A percentile compares a stretch with the other conserved stretches of the same genome.
Conservation (phyloP, 768 basidiomycete species). For the Wakefieldia striispora region DNA sequence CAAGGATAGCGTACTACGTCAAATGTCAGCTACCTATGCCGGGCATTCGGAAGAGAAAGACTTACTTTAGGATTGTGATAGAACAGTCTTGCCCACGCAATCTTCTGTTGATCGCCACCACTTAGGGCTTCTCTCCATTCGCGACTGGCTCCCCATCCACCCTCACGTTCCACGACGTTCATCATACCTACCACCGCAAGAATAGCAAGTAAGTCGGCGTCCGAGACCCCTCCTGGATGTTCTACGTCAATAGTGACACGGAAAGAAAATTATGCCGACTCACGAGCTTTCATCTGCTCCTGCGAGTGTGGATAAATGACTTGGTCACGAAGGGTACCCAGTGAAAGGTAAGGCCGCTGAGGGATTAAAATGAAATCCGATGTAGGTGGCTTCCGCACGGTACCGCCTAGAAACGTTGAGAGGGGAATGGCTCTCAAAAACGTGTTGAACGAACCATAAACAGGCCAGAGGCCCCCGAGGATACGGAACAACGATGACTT, state of each 20-base stretch:
- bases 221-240: constrained; percentile 63
- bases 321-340: constrained; percentile 93
- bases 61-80: constrained; percentile 90
- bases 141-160: constrained; percentile 88
- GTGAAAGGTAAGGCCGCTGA: constrained; percentile 91
- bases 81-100: constrained; percentile 95
- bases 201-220: constrained; percentile 69
- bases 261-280: constrained; percentile 25
- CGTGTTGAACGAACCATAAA: constrained; percentile 38
- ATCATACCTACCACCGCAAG: constrained; percentile 83
- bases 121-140: constrained; percentile 95
- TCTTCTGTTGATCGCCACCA: constrained; percentile 95
- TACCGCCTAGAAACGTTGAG: constrained; percentile 46
- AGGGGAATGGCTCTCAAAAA: neutral
- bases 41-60: neutral
- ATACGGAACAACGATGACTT: constrained; percentile 96
- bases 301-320: constrained; percentile 92
- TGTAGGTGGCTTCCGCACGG: constrained; percentile 86
- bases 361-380: constrained; percentile 92
- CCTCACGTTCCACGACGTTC: constrained; percentile 85
- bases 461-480: constrained; percentile 94
- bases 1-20: constrained; percentile 86
- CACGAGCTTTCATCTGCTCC: constrained; percentile 74
- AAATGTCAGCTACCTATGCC: neutral
- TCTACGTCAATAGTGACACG: constrained; percentile 4